Percentiles rank a stretch among this genome's conserved stretches.
phyloP scores from a whole-genome alignment of 2,329 filamentous ascomycete species.

The Talaromyces sp. region DNA sequence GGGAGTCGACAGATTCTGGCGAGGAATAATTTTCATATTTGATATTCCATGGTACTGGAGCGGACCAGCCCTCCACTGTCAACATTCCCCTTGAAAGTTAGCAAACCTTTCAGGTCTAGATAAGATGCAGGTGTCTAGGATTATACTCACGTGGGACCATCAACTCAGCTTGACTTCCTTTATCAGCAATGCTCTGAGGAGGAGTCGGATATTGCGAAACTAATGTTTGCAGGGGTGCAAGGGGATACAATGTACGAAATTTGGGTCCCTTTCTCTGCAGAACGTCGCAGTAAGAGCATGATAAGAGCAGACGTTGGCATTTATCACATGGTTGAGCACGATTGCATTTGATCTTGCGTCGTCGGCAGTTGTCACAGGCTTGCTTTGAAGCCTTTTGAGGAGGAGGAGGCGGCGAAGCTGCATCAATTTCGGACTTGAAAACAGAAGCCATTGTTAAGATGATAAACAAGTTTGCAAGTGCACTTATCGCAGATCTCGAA shows the following conservation, averaged over 20 bases:
- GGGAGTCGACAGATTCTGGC: slow-evolving; percentile 32
- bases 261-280: slow-evolving; percentile 40
- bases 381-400: slow-evolving; percentile 30
- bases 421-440: not conserved
- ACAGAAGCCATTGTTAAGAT: not conserved
- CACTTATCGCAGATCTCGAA: not conserved
- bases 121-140: not conserved
- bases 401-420: not conserved
- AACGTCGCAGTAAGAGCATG: slow-evolving; percentile 39
- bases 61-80: slow-evolving; percentile 20
- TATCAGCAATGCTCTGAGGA: slow-evolving; percentile 7
- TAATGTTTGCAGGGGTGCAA: slow-evolving; percentile 36
- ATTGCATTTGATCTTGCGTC: slow-evolving; percentile 43
- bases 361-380: slow-evolving; percentile 42
- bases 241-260: slow-evolving; percentile 37
- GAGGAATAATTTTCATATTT: slow-evolving; percentile 32
- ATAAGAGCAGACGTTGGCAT: slow-evolving; percentile 35
- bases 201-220: slow-evolving; percentile 15
- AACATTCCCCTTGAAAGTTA: not conserved
- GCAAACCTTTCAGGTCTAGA: not conserved
- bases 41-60: slow-evolving; percentile 27
- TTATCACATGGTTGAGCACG: slow-evolving; percentile 41
- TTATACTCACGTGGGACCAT: slow-evolving; percentile 11
- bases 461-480: not conserved
- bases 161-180: slow-evolving; percentile 5